Conservation (phyloP, 2,329 filamentous ascomycete species). For the Delphinella strobiligena region DNA sequence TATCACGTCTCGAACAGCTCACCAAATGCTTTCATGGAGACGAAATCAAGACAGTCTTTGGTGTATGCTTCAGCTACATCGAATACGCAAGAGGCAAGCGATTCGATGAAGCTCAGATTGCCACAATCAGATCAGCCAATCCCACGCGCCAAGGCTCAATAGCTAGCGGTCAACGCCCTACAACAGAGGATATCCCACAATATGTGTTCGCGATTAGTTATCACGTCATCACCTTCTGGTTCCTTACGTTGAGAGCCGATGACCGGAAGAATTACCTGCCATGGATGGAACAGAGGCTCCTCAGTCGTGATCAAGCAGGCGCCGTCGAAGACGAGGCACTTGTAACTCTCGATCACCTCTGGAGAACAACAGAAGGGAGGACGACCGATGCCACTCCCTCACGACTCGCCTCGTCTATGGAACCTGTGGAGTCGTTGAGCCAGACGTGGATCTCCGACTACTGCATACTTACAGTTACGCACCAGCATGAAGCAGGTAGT, state of each 20-base stretch:
- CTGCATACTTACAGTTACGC: conserved; percentile 10
- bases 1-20: conserved; percentile 72
- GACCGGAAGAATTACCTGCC: conserved; percentile 89
- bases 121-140: neutral
- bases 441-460: conserved; percentile 9
- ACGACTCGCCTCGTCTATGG: conserved; percentile 1
- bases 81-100: conserved; percentile 65
- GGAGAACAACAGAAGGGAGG: conserved; percentile 51
- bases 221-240: conserved; percentile 96
- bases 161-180: conserved; percentile 1
- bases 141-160: conserved; percentile 3
- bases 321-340: conserved; percentile 83
- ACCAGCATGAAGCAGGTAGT: neutral
- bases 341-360: conserved; percentile 91
- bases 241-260: conserved; percentile 72
- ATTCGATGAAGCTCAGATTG: conserved; percentile 7
- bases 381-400: neutral
- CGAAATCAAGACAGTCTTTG: conserved; percentile 88
- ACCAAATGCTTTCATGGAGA: conserved; percentile 84
- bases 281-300: conserved; percentile 10
- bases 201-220: conserved; percentile 92
- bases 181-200: conserved; percentile 68
- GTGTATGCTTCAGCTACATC: conserved; percentile 86
- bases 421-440: conserved; percentile 2
- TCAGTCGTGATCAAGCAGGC: conserved; percentile 56